Evolutionary conservation across 2,329 filamentous ascomycete genomes (phyloP).

Genomic region (Aspergillus tubingensis): DNA sequence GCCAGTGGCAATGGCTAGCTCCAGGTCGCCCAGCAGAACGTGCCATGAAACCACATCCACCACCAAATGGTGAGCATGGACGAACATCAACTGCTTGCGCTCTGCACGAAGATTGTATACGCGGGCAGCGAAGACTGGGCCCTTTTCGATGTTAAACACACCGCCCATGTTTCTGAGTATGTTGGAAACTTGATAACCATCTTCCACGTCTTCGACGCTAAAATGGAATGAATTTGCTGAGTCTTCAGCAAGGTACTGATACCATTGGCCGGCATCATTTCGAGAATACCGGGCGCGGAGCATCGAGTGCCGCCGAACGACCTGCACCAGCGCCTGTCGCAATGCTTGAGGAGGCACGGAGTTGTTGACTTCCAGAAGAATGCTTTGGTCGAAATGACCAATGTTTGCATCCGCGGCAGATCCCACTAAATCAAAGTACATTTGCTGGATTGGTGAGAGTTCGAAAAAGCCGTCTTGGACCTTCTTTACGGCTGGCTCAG

Average conservation of each 20-base stretch:
- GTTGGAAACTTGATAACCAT: not conserved
- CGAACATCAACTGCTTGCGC: not conserved
- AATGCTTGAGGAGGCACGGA: not conserved
- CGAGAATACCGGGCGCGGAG: not conserved
- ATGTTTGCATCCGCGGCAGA: not conserved
- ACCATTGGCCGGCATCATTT: not conserved
- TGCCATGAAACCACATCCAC: conserved; percentile 13
- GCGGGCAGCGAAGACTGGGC: conserved; percentile 8
- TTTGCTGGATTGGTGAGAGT: not conserved
- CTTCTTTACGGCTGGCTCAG: not conserved
- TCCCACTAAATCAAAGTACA: not conserved
- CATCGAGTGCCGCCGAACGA: not conserved
- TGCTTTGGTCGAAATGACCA: not conserved
- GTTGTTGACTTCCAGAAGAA: not conserved
- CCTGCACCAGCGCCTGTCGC: not conserved
- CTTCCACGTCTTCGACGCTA: not conserved
- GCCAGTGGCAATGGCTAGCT: not conserved
- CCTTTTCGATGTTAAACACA: conserved; percentile 4
- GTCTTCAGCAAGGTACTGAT: not conserved
- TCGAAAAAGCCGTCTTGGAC: not conserved
- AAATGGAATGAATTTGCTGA: not conserved
- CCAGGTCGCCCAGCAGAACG: conserved; percentile 9
- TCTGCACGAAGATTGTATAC: not conserved
- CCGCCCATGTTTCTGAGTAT: not conserved
- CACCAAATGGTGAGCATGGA: conserved; percentile 11